A percentile compares a stretch with the other conserved stretches of the same genome.
Evolutionary conservation across 169 alveolate genomes (phyloP).

Genomic region (Cryptosporidium baileyi): DNA sequence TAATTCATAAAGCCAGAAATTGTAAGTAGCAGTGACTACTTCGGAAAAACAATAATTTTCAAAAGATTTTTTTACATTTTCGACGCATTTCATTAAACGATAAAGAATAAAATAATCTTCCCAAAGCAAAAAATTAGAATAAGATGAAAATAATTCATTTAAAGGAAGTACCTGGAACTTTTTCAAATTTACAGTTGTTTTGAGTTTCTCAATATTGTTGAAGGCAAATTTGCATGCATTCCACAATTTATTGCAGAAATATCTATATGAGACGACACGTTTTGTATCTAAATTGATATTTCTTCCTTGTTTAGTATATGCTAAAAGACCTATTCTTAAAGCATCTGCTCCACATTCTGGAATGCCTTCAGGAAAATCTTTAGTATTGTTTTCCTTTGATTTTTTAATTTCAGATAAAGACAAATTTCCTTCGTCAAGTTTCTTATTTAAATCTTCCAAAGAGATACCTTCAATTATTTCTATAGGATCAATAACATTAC

Average conservation of each 20-base stretch:
- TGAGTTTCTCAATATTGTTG: conserved; percentile 72
- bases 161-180: conserved; percentile 1
- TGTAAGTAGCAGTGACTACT: conserved; percentile 90
- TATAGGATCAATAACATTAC: conserved; percentile 99
- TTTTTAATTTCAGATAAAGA: conserved; percentile 89
- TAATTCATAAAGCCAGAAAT: conserved; percentile 95
- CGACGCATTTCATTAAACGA: conserved; percentile 83
- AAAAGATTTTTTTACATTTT: conserved; percentile 81
- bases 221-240: conserved; percentile 93
- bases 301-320: conserved; percentile 93
- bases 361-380: conserved; percentile 98
- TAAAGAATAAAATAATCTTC: conserved; percentile 95
- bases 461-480: conserved; percentile 96
- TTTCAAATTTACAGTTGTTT: background rate
- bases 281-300: conserved; percentile 95
- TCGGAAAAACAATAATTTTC: conserved; percentile 92
- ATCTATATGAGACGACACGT: conserved; percentile 95
- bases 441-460: conserved; percentile 86
- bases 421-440: conserved; percentile 85
- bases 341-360: conserved; percentile 99
- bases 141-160: conserved; percentile 49
- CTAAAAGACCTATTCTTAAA: conserved; percentile 93
- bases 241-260: conserved; percentile 98
- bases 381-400: conserved; percentile 88
- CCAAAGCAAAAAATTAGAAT: conserved; percentile 78